Base-by-base conservation (phyloP, 176 grass and related monocot species). In the Oryza officinalis region DNA sequence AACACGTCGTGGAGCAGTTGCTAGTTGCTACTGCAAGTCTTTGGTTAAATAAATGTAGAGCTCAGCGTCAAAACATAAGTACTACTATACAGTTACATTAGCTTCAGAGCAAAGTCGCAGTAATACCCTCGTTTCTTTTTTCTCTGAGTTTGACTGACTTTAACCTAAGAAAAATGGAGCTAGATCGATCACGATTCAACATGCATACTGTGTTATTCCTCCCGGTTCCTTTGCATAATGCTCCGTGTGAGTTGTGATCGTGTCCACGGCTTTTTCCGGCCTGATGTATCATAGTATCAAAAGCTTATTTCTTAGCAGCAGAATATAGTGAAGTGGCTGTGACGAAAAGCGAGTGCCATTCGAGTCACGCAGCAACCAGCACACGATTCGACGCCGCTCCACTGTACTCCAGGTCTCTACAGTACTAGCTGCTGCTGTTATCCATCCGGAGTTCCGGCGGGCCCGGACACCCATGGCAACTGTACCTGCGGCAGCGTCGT, bases 311-410 rank as follows among this genome's bases (percentile, higher is more conserved):
- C 35, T 41, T 59, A 13, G 22, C 14, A 41, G 22, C 3, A 76
- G 7, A 66, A 60, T 35, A 37, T 18, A 15, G 5, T 3, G 18
- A n/a, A 30, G 80, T 59, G 64, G 46, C 10, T 69, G 18, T 5
- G 46, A 74, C 9, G 80, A 80, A 77, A 80, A 80, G 76, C 70
- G 87, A 64, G 46, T 23, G 63, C 46, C 49, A 84, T 80, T 75
- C 23, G 70, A 75, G 63, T 70, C 82, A 84, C 45, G 49, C 77
- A 32, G 80, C 63, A 84, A 18, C 6, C 12, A 11, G 13, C 37
- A 6, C 13, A 20, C 8, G 50, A 54, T 14, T 54, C 18, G 50
- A 54, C 50, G 18, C 50, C 18, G 18, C 50, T 54, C 50, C 50
- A 54, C 50, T 22, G 50, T 54, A 54, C 37, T 38, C 30, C 30